phyloP scores from a whole-genome alignment of 1,284 basidiomycete genomes.

The Ceratobasidium sp. region DNA sequence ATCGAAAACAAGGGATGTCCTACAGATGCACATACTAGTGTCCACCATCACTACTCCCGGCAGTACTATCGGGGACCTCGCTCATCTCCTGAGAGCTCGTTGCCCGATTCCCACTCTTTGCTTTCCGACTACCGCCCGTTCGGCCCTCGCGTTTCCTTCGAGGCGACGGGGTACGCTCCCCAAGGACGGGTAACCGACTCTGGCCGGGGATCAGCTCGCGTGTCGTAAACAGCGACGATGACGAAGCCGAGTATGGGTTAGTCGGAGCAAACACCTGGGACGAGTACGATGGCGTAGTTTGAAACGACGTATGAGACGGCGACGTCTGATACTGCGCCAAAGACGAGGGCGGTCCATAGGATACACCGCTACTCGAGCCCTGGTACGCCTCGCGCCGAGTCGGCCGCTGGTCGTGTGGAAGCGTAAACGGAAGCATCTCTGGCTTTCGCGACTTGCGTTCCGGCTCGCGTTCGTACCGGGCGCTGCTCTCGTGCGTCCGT shows the following conservation, averaged over 20 bases:
- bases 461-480: not conserved
- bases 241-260: not conserved
- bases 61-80: constrained; percentile 23
- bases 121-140: not conserved
- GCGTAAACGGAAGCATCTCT: constrained; percentile 33
- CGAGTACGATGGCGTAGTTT: not conserved
- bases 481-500: not conserved
- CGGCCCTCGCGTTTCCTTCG: not conserved
- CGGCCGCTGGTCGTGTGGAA: constrained; percentile 1
- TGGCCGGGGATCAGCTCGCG: not conserved
- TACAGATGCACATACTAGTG: constrained; percentile 8
- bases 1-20: not conserved
- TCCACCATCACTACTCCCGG: constrained; percentile 22
- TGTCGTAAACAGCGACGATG: not conserved
- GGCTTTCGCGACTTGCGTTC: constrained; percentile 22
- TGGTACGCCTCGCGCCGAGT: not conserved
- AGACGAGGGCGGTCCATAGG: not conserved
- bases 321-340: not conserved
- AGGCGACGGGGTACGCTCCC: constrained; percentile 27
- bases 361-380: not conserved
- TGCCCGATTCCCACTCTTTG: not conserved
- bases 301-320: not conserved
- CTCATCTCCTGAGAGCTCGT: constrained; percentile 17
- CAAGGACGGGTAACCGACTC: constrained; percentile 17
- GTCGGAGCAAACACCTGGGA: constrained; percentile 27